phyloP scores from a whole-genome alignment of 805 yeast species.

The Sugiyamaella qingdaonensis region DNA sequence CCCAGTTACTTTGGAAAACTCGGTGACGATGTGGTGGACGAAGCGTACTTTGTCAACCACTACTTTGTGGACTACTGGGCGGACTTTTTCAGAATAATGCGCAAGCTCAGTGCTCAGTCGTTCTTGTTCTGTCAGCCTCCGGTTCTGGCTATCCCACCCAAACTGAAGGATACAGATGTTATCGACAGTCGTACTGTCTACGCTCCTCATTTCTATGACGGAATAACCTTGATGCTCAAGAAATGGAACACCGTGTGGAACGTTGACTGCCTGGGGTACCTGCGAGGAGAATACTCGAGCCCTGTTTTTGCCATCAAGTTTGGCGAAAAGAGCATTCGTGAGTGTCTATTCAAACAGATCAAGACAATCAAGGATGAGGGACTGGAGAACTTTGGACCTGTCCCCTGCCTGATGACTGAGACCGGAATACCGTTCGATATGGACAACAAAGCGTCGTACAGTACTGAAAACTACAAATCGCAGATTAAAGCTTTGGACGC shows the following conservation, averaged over 20 bases:
- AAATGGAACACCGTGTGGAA: constrained; percentile 81
- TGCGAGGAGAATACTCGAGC: constrained; percentile 68
- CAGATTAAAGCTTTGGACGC: constrained; percentile 88
- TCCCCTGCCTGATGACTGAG: constrained; percentile 82
- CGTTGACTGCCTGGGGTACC: constrained; percentile 84
- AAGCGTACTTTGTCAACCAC: constrained; percentile 44
- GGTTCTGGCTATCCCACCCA: constrained; percentile 73
- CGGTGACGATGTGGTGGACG: constrained; percentile 24
- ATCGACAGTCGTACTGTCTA: constrained; percentile 59
- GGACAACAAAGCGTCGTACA: constrained; percentile 74
- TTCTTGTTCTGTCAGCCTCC: constrained; percentile 77
- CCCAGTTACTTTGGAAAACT: constrained; percentile 48
- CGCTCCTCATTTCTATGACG: constrained; percentile 93
- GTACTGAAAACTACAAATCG: constrained; percentile 58
- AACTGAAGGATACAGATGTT: constrained; percentile 42
- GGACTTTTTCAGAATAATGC: constrained; percentile 41
- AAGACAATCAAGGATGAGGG: constrained; percentile 65
- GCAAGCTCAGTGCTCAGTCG: constrained; percentile 40
- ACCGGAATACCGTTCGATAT: constrained; percentile 98
- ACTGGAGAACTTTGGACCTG: constrained; percentile 52
- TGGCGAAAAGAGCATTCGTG: constrained; percentile 74
- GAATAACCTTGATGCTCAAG: constrained; percentile 87
- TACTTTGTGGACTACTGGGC: constrained; percentile 62
- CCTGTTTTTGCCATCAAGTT: constrained; percentile 68
- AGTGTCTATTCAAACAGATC: constrained; percentile 65